These are phyloP conservation scores for Knoxdaviesia proteae DNA, from an alignment of 2,329 filamentous ascomycete species.

Conservation along the genomic window DNA sequence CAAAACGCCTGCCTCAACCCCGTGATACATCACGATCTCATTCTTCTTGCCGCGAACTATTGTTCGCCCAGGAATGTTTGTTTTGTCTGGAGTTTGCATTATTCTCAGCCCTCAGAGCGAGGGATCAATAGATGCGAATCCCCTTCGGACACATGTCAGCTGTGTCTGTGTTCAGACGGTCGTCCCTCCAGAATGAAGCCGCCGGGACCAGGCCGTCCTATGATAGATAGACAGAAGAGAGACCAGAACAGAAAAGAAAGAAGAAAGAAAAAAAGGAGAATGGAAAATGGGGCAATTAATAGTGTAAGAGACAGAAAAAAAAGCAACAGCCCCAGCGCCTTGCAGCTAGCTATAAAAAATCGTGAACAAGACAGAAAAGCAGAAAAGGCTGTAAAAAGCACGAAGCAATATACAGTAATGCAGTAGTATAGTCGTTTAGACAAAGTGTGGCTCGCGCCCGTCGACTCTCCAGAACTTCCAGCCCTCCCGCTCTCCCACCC, in stretches of 20 bases:
- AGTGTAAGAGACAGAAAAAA: background rate
- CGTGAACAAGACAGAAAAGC: background rate
- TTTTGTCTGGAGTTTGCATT: too few species aligned
- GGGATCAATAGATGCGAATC: too few species aligned
- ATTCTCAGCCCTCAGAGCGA: too few species aligned
- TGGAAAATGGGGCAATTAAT: too few species aligned
- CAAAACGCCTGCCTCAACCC: too few species aligned
- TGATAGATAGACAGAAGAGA: background rate
- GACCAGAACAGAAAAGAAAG: background rate
- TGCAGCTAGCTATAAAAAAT: background rate
- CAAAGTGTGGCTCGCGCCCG: slow-evolving; percentile 9
- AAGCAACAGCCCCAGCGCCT: background rate
- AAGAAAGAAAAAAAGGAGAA: background rate
- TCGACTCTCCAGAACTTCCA: slow-evolving; percentile 75
- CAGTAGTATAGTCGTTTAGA: too few species aligned
- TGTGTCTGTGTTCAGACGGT: background rate
- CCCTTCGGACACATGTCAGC: too few species aligned
- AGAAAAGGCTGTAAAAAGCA: background rate
- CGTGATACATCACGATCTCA: too few species aligned
- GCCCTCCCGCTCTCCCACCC: slow-evolving; percentile 48
- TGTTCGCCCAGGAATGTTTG: too few species aligned
- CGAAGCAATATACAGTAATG: background rate
- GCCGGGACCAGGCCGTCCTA: too few species aligned
- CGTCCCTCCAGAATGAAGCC: background rate
- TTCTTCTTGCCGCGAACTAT: too few species aligned